phyloP scores from a whole-genome alignment of 176 grass and related monocot genomes.

The Aegilops speltoides region DNA sequence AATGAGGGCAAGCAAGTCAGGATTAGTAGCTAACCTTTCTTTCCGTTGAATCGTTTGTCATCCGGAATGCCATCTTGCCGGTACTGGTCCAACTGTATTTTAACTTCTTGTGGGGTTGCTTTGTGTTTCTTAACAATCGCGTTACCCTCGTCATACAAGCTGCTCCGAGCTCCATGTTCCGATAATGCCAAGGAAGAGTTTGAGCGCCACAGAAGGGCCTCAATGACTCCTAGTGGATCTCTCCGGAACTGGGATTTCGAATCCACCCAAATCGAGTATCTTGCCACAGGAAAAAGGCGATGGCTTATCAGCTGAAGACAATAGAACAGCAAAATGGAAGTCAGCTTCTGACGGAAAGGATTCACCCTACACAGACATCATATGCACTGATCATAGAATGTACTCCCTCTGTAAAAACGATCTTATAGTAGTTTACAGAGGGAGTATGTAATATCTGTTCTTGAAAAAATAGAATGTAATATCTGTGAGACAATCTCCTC shows the following conservation, averaged over 20 bases:
- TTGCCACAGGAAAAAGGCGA: slow-evolving; percentile 76
- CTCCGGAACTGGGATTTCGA: slow-evolving; percentile 91
- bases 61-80: slow-evolving; percentile 72
- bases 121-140: slow-evolving; percentile 92
- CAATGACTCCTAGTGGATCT: slow-evolving; percentile 77
- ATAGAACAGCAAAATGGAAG: slow-evolving; percentile 18
- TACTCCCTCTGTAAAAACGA: too few species aligned
- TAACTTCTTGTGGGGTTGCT: slow-evolving; percentile 87
- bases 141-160: slow-evolving; percentile 86
- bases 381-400: background rate
- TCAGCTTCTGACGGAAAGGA: slow-evolving; percentile 4
- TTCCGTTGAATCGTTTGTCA: slow-evolving; percentile 77
- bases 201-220: slow-evolving; percentile 80
- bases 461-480: too few species aligned
- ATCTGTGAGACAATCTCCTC: background rate
- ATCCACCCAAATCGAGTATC: slow-evolving; percentile 96
- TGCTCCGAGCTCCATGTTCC: slow-evolving; percentile 87
- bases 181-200: slow-evolving; percentile 87
- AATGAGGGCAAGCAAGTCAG: background rate
- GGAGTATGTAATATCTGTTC: too few species aligned
- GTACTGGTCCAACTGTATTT: slow-evolving; percentile 77
- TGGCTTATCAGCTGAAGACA: slow-evolving; percentile 82
- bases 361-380: background rate
- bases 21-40: slow-evolving; percentile 67
- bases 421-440: too few species aligned